A percentile compares a stretch with the other conserved stretches of the same genome.
Conservation (phyloP, 1,139 yeast genomes). For the Nakaseomyces nivariensis region DNA sequence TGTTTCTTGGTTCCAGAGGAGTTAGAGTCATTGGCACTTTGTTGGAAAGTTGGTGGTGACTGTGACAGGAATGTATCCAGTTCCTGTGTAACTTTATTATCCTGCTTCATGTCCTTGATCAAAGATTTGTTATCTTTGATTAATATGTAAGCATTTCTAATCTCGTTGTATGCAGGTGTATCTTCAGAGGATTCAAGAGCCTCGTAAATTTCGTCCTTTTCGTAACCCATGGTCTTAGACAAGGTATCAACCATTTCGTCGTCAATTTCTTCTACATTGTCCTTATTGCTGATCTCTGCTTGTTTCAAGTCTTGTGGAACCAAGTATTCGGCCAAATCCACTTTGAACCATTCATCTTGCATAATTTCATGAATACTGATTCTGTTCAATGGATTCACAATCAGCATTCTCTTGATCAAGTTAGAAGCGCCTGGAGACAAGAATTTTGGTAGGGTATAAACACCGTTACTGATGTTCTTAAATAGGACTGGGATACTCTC, state of each 20-base stretch:
- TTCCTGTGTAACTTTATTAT: slow-evolving; percentile 39
- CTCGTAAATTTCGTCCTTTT: slow-evolving; percentile 72
- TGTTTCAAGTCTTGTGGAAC: slow-evolving; percentile 54
- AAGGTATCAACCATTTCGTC: slow-evolving; percentile 74
- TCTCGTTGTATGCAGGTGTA: slow-evolving; percentile 53
- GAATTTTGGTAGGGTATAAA: slow-evolving; percentile 84
- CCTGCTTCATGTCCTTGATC: slow-evolving; percentile 54
- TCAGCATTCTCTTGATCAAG: slow-evolving; percentile 83
- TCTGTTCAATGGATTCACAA: slow-evolving; percentile 91
- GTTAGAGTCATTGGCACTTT: slow-evolving; percentile 4
- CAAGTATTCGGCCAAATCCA: slow-evolving; percentile 72
- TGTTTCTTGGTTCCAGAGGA: slow-evolving; percentile 3
- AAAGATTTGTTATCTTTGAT: slow-evolving; percentile 75
- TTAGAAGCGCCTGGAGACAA: slow-evolving; percentile 82
- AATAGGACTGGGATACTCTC: slow-evolving; percentile 94
- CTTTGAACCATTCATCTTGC: slow-evolving; percentile 94
- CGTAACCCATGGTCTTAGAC: slow-evolving; percentile 86
- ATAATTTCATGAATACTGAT: slow-evolving; percentile 89
- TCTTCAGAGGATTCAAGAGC: slow-evolving; percentile 43
- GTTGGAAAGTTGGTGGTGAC: slow-evolving; percentile 24
- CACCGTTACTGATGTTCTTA: slow-evolving; percentile 91
- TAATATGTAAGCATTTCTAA: slow-evolving; percentile 82
- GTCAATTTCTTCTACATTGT: slow-evolving; percentile 40
- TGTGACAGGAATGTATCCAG: slow-evolving; percentile 29
- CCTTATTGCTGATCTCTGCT: slow-evolving; percentile 31